Base-by-base conservation (phyloP, 768 basidiomycete species). In the Phanerochaete sordida region DNA sequence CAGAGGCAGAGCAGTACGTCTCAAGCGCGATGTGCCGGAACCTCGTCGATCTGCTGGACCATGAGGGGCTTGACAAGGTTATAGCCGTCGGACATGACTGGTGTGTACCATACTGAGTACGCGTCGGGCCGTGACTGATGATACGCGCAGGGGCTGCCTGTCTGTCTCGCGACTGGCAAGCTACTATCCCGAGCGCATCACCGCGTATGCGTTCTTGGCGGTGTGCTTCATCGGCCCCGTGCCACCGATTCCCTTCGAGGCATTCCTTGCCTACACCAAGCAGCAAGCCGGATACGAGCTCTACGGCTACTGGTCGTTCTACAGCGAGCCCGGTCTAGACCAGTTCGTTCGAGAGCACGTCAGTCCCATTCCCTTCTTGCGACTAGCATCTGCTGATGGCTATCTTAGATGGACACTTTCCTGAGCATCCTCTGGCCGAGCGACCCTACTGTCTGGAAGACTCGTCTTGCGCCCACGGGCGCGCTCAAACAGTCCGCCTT, bases 141-240 rank as follows among this genome's bases (percentile, higher is more conserved):
- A n/a, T n/a, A n/a, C n/a, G n/a, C n/a, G n/a, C n/a, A 80, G 78
- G 78, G 80, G 78, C 2, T 69, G 67, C 0, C 45, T 15, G 21
- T 62, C 76, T 1, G 60, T 62, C 15, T 74, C 77, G 24, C 67
- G 76, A 2, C 66, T 81, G n/a, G 75, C 74, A 8, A 71, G 72
- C 28, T 73, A 72, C 63, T 70, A 75, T 51, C 73, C 76, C 0
- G 69, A 77, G 27, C 74, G 78, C 19, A 75, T 80, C 64, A 59
- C 69, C n/a, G 79, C 73, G 13, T 75, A 76, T 52, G 76, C 58
- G 5, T 78, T 76, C 65, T 62, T 75, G 9, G 63, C 73, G 0
- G 68, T 76, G 31, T 61, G 74, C 24, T 79, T 35, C 33, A 35
- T 35, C 33, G 33, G 33, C 33, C 33, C 33, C 33, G 78, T 64